Conservation (phyloP, 75 land plant genomes). For the Picea sitchensis region DNA sequence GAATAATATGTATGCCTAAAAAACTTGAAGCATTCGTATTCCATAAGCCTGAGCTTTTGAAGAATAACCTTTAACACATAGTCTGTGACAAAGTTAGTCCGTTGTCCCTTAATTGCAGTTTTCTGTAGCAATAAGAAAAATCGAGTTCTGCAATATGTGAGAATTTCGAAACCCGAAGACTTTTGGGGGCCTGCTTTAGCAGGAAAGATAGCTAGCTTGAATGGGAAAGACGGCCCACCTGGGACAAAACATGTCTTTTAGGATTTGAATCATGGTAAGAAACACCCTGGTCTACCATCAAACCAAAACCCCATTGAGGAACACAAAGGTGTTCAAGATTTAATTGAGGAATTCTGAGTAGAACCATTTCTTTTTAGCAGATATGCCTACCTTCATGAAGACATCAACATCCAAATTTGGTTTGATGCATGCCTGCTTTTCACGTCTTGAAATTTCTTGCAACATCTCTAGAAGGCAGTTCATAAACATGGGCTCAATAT, state of each 20-base stretch:
- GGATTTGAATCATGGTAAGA: too few species aligned
- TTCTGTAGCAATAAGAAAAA: conserved; percentile 18
- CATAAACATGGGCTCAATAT: background rate
- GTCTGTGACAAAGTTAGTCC: conserved; percentile 29
- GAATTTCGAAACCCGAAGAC: background rate
- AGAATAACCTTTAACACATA: conserved; percentile 32
- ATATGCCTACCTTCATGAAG: conserved; percentile 34
- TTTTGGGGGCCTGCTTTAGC: background rate
- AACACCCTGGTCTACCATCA: background rate
- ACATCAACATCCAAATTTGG: conserved; percentile 47
- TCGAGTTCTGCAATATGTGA: background rate
- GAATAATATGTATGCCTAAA: conserved; percentile 31
- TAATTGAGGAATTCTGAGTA: background rate
- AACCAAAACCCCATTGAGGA: background rate
- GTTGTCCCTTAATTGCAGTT: conserved; percentile 26
- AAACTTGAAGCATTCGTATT: background rate
- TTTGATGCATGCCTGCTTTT: conserved; percentile 41
- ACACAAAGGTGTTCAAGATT: background rate
- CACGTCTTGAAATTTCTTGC: conserved; percentile 36
- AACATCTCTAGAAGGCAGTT: conserved; percentile 25
- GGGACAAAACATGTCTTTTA: too few species aligned
- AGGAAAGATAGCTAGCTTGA: background rate
- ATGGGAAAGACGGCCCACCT: background rate
- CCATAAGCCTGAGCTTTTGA: background rate
- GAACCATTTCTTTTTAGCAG: background rate